phyloP scores from a whole-genome alignment of 495 filamentous ascomycete species.

The Achaetomiella virescens region DNA sequence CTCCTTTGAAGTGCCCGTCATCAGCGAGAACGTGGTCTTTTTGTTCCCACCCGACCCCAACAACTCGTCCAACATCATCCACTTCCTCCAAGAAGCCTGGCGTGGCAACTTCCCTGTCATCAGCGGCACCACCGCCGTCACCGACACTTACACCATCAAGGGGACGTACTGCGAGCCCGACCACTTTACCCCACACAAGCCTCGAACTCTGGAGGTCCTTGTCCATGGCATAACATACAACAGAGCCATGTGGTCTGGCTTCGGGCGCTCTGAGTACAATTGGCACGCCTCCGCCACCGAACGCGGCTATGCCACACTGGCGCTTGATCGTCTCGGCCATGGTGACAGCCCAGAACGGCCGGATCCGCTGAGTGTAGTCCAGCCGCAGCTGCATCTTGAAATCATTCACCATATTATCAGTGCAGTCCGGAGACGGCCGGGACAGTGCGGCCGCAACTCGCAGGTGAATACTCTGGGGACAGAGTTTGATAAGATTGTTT shows the following conservation, averaged over 20 bases:
- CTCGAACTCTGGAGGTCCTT: slow-evolving; percentile 13
- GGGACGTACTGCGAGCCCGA: slow-evolving; percentile 11
- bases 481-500: slow-evolving; percentile 17
- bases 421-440: slow-evolving; percentile 42
- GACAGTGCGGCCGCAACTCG: too few relatives aligned
- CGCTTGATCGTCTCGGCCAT: slow-evolving; percentile 22
- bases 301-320: slow-evolving; percentile 16
- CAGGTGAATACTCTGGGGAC: too few relatives aligned
- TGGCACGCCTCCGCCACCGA: slow-evolving; percentile 13
- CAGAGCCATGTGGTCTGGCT: slow-evolving; percentile 14
- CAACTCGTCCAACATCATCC: neutral
- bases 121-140: slow-evolving; percentile 6
- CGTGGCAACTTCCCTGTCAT: neutral
- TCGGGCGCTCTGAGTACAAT: slow-evolving; percentile 7
- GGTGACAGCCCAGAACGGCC: slow-evolving; percentile 9
- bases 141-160: slow-evolving; percentile 9
- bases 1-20: slow-evolving; percentile 4
- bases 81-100: neutral
- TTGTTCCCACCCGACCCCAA: slow-evolving; percentile 3
- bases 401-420: slow-evolving; percentile 9
- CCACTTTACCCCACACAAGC: too few relatives aligned
- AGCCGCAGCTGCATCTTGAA: slow-evolving; percentile 11
- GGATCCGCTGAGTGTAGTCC: slow-evolving; percentile 11
- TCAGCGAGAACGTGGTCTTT: neutral
- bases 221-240: slow-evolving; percentile 23